phyloP scores from a whole-genome alignment of 805 yeast genomes.

The Metschnikowia borealis region DNA sequence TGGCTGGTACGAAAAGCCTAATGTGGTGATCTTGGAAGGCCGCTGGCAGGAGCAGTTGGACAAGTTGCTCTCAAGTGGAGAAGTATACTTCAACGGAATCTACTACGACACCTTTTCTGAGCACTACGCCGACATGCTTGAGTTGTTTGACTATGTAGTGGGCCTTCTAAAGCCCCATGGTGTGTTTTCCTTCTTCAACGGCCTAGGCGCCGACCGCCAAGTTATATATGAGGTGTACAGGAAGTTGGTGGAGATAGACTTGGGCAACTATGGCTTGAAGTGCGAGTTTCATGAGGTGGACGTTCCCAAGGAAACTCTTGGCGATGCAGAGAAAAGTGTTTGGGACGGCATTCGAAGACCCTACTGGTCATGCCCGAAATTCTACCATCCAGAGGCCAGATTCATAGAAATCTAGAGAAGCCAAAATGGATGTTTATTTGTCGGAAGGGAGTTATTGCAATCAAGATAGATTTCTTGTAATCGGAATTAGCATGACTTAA shows the following conservation, averaged over 20 bases:
- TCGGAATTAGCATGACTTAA: no score
- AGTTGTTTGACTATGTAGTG: slow-evolving; percentile 73
- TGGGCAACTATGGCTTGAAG: slow-evolving; percentile 70
- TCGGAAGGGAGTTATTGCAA: no score
- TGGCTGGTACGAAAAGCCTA: slow-evolving; percentile 78
- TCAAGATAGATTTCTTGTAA: no score
- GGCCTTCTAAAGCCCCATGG: slow-evolving; percentile 83
- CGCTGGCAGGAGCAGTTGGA: slow-evolving; percentile 87
- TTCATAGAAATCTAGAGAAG: slow-evolving; percentile 30
- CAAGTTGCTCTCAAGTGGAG: slow-evolving; percentile 52
- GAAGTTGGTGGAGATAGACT: slow-evolving; percentile 74
- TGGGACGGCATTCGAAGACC: slow-evolving; percentile 62
- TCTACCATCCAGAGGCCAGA: slow-evolving; percentile 61
- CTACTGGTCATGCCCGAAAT: slow-evolving; percentile 66
- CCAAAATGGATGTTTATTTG: no score
- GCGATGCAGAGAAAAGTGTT: slow-evolving; percentile 39
- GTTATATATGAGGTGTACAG: slow-evolving; percentile 66
- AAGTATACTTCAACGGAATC: slow-evolving; percentile 82
- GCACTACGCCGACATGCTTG: slow-evolving; percentile 84
- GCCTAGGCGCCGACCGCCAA: slow-evolving; percentile 52
- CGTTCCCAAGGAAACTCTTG: slow-evolving; percentile 41
- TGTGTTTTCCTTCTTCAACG: slow-evolving; percentile 86
- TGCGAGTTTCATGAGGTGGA: slow-evolving; percentile 51
- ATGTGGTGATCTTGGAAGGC: slow-evolving; percentile 78
- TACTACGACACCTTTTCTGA: slow-evolving; percentile 94